Percentiles rank a stretch among this genome's conserved stretches.
Conservation (phyloP, 805 yeast genomes). For the Cephaloascus albidus region DNA sequence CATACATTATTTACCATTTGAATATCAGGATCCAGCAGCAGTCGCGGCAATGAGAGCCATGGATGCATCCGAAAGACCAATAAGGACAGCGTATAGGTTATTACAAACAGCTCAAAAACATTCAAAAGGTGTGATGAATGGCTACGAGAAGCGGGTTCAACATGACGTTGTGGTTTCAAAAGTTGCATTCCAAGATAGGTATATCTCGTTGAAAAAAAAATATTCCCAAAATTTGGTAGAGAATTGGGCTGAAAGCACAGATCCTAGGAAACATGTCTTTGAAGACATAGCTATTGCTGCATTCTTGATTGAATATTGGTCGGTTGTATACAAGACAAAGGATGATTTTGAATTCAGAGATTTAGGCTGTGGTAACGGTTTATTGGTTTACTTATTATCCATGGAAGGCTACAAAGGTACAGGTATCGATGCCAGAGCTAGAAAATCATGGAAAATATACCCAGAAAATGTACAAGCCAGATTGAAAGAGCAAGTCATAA, state of each 20-base stretch:
- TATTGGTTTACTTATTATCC: constrained; percentile 63
- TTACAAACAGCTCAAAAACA: constrained; percentile 77
- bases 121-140: constrained; percentile 72
- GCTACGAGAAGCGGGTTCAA: constrained; percentile 79
- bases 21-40: constrained; percentile 13
- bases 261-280: constrained; percentile 91
- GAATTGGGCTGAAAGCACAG: constrained; percentile 89
- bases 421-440: constrained; percentile 83
- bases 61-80: constrained; percentile 47
- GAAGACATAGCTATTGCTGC: constrained; percentile 96
- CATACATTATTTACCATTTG: constrained; percentile 67
- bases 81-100: constrained; percentile 75
- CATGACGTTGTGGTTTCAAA: constrained; percentile 85
- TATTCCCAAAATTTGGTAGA: constrained; percentile 69
- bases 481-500: constrained; percentile 67
- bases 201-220: constrained; percentile 71
- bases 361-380: constrained; percentile 93
- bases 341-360: constrained; percentile 66
- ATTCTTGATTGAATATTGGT: constrained; percentile 83
- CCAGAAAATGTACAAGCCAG: constrained; percentile 52
- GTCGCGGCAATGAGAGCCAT: constrained; percentile 16
- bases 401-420: constrained; percentile 75
- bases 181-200: constrained; percentile 73
- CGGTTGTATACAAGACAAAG: constrained; percentile 31
- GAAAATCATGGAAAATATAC: constrained; percentile 81